Evolutionary conservation across 345 rosid genomes (phyloP).

Genomic region (Ceriops decandra): DNA sequence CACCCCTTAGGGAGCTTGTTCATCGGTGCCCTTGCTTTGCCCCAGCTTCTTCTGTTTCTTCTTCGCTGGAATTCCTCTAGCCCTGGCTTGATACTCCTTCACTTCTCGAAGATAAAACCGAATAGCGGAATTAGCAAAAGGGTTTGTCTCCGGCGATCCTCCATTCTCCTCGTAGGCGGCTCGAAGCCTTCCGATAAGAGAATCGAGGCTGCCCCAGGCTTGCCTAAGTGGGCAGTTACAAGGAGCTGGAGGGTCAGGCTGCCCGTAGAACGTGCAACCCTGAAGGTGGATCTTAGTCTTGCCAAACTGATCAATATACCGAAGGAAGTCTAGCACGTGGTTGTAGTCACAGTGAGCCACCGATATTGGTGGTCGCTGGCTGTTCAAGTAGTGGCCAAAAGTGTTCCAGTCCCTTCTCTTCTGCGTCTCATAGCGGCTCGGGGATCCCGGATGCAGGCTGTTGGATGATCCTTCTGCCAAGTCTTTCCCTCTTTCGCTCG

Average conservation of each 20-base stretch:
- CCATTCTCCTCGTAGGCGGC: slow-evolving; percentile 96
- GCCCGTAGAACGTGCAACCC: slow-evolving; percentile 77
- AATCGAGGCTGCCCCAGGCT: slow-evolving; percentile 94
- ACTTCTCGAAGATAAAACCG: slow-evolving; percentile 71
- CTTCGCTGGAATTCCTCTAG: slow-evolving; percentile 79
- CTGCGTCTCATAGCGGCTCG: slow-evolving; percentile 74
- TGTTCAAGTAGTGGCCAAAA: slow-evolving; percentile 66
- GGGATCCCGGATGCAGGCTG: slow-evolving; percentile 26
- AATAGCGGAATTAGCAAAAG: slow-evolving; percentile 67
- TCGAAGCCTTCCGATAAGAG: slow-evolving; percentile 80
- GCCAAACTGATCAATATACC: slow-evolving; percentile 76
- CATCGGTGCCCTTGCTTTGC: slow-evolving; percentile 34
- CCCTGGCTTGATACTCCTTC: slow-evolving; percentile 75
- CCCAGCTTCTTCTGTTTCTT: slow-evolving; percentile 64
- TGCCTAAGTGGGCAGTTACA: slow-evolving; percentile 81
- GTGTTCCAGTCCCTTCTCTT: slow-evolving; percentile 86
- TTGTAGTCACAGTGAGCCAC: slow-evolving; percentile 56
- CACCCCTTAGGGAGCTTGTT: slow-evolving; percentile 43
- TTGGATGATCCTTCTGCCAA: slow-evolving; percentile 30
- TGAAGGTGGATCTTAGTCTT: slow-evolving; percentile 73
- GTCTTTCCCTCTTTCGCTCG: slow-evolving; percentile 50
- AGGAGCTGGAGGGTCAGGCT: slow-evolving; percentile 87
- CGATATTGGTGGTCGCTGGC: slow-evolving; percentile 62
- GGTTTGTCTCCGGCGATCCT: slow-evolving; percentile 71
- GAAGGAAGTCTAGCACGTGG: slow-evolving; percentile 63